Evolutionary conservation across 2,329 filamentous ascomycete genomes (phyloP).

Genomic region (Dryadomyces sulphureus): DNA sequence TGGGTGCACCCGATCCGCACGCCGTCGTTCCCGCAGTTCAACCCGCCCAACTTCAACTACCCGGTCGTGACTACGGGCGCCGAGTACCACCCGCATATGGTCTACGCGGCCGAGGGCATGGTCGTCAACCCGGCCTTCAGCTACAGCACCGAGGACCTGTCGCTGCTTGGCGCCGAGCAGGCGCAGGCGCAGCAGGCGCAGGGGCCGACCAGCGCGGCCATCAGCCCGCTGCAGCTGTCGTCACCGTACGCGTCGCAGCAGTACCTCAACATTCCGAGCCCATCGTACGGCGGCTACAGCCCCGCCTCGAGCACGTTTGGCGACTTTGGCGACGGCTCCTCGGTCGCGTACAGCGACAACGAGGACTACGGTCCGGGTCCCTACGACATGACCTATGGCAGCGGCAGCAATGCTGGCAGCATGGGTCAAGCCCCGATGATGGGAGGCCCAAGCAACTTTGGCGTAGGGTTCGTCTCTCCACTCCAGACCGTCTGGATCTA

Average conservation of each 20-base stretch:
- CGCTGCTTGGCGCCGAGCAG: slow-evolving; percentile 33
- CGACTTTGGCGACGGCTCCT: slow-evolving; percentile 21
- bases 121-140: slow-evolving; percentile 39
- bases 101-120: slow-evolving; percentile 25
- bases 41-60: slow-evolving; percentile 38
- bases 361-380: slow-evolving; percentile 36
- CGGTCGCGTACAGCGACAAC: slow-evolving; percentile 46
- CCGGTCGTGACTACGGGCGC: slow-evolving; percentile 19
- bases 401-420: slow-evolving; percentile 10
- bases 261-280: slow-evolving; percentile 49
- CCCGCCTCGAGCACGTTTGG: slow-evolving; percentile 47
- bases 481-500: slow-evolving; percentile 48
- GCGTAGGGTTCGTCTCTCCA: slow-evolving; percentile 49
- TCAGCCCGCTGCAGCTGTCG: slow-evolving; percentile 40
- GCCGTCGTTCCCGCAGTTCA: slow-evolving; percentile 45
- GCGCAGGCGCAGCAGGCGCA: too few relatives aligned
- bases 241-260: slow-evolving; percentile 39
- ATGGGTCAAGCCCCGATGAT: slow-evolving; percentile 28
- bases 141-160: slow-evolving; percentile 49
- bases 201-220: slow-evolving; percentile 28
- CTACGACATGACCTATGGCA: slow-evolving; percentile 31
- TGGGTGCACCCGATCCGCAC: slow-evolving; percentile 47
- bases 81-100: slow-evolving; percentile 28
- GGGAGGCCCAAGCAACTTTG: slow-evolving; percentile 30
- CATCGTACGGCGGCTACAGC: slow-evolving; percentile 44